These are phyloP conservation scores for Bruguiera sexangula DNA, from an alignment of 345 rosid species.

Conservation along the genomic window DNA sequence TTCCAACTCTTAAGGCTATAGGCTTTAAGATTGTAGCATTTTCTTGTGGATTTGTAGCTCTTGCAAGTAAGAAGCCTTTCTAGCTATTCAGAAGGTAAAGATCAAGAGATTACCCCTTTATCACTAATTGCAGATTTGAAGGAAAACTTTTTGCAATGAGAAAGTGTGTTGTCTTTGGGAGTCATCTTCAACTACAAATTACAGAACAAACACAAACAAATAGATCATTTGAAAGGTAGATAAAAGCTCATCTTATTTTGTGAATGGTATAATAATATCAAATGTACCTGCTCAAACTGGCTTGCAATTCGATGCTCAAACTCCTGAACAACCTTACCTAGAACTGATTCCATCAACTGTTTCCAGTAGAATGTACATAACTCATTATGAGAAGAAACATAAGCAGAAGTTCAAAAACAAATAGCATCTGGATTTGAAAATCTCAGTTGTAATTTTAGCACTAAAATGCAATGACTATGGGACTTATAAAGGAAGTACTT, in stretches of 20 bases:
- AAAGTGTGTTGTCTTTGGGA: slow-evolving; percentile 40
- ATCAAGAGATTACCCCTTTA: slow-evolving; percentile 46
- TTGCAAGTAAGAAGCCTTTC: background rate
- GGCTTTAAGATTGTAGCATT: background rate
- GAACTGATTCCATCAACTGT: slow-evolving; percentile 89
- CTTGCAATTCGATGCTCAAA: slow-evolving; percentile 75
- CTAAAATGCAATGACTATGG: background rate
- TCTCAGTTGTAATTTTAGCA: background rate
- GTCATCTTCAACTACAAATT: slow-evolving; percentile 43
- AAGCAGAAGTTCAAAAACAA: slow-evolving; percentile 2
- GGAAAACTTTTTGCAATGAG: slow-evolving; percentile 44
- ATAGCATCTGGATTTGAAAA: background rate
- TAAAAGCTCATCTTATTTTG: slow-evolving; percentile 5
- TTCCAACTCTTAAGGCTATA: background rate
- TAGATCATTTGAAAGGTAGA: background rate
- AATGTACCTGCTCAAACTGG: slow-evolving; percentile 61
- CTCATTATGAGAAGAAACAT: slow-evolving; percentile 10
- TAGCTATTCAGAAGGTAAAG: slow-evolving; percentile 15
- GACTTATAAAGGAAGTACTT: background rate
- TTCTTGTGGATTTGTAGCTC: background rate
- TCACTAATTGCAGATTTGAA: slow-evolving; percentile 41
- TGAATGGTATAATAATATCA: slow-evolving; percentile 9
- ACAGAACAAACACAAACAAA: slow-evolving; percentile 12
- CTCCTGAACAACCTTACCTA: slow-evolving; percentile 78
- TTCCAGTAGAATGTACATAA: slow-evolving; percentile 20